These are phyloP conservation scores for Pyrus pyrifolia DNA, from an alignment of 306 rosid genomes.

Conservation along the genomic window DNA sequence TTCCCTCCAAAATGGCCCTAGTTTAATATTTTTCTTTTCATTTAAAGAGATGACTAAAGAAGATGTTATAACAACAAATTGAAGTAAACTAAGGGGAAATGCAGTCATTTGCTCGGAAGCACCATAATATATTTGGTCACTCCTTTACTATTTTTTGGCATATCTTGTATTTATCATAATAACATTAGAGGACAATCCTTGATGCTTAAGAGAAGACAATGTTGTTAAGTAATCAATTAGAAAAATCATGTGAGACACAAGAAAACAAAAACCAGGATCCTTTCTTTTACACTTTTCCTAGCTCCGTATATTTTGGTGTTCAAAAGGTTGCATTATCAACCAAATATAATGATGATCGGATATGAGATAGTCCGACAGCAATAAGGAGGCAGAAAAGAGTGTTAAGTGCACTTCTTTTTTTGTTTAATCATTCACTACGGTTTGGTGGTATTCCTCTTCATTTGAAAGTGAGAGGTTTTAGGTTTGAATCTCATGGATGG, in stretches of 20 bases:
- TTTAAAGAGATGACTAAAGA: not conserved
- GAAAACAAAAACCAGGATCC: not conserved
- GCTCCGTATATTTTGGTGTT: not conserved
- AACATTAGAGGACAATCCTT: not conserved
- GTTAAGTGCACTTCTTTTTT: too few species aligned
- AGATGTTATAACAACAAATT: not conserved
- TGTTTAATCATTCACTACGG: too few species aligned
- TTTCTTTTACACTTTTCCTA: not conserved
- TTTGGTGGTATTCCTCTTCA: too few species aligned
- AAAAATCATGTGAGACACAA: not conserved
- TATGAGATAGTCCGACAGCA: too few species aligned
- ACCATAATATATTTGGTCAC: not conserved
- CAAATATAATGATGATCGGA: too few species aligned
- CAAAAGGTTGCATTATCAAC: not conserved
- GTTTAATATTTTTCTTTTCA: not conserved
- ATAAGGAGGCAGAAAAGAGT: too few species aligned
- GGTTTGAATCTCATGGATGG: too few species aligned
- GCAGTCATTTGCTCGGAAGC: slow-evolving; percentile 3
- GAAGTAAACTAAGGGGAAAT: not conserved
- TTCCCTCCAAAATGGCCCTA: not conserved
- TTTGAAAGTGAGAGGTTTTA: too few species aligned
- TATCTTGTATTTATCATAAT: not conserved
- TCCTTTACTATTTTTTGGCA: not conserved
- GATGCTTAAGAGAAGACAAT: not conserved
- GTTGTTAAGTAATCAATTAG: not conserved